These are phyloP conservation scores for Lunasporangiospora selenospora DNA, from an alignment of 192 early-diverging fungal species.

Conservation along the genomic window DNA sequence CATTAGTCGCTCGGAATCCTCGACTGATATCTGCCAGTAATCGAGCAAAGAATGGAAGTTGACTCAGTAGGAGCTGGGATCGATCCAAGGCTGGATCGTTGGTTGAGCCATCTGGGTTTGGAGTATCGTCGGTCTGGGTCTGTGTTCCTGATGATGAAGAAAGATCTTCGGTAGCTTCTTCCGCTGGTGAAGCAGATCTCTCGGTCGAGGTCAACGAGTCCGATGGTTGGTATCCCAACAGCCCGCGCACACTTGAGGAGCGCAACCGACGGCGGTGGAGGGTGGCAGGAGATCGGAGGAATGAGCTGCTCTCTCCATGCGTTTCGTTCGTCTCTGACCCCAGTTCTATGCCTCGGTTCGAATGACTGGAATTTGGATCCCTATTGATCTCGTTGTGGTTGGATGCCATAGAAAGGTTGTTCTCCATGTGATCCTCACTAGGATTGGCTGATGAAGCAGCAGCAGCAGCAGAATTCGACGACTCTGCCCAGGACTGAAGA, in stretches of 20 bases:
- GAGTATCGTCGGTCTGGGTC: too few species aligned
- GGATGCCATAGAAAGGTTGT: too few species aligned
- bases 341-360: too few species aligned
- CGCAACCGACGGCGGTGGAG: constrained; percentile 10
- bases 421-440: too few species aligned
- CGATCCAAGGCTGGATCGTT: constrained; percentile 4
- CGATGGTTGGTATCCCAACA: constrained; percentile 28
- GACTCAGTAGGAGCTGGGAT: constrained; percentile 15
- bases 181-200: not conserved
- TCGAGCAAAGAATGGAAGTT: constrained; percentile 30
- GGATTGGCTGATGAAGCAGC: not conserved
- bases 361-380: too few species aligned
- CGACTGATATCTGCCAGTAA: constrained; percentile 24
- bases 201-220: not conserved
- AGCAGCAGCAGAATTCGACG: not conserved
- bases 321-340: too few species aligned
- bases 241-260: constrained; percentile 13
- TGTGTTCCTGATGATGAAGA: too few species aligned
- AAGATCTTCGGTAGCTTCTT: too few species aligned
- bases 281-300: not conserved
- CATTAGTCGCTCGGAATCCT: not conserved
- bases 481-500: constrained; percentile 10
- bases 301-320: too few species aligned
- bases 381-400: not conserved
- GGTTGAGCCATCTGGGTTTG: too few species aligned